phyloP scores from a whole-genome alignment of 1,284 basidiomycete species.

The Gastroboletus turbinatus region DNA sequence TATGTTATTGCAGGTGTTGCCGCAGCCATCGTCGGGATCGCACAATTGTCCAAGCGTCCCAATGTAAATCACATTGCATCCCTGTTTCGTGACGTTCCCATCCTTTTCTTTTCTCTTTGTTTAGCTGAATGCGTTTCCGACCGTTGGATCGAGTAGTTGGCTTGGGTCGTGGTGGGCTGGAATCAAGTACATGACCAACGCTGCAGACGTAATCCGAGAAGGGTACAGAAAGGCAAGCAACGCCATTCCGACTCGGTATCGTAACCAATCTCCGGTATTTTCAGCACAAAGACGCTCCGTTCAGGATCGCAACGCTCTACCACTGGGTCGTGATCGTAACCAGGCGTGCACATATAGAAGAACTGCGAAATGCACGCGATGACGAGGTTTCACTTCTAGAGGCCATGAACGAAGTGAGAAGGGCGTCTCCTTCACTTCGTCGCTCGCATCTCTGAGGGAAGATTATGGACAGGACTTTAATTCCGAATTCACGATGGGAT shows the following conservation, averaged over 20 bases:
- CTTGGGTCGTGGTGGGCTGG: slow-evolving; percentile 16
- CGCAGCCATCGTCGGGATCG: neutral
- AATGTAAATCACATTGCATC: neutral
- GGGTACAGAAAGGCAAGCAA: slow-evolving; percentile 21
- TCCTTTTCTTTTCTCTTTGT: no score
- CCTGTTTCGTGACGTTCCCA: neutral
- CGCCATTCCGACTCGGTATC: no score
- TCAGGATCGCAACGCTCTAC: slow-evolving; percentile 41
- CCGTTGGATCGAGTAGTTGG: slow-evolving; percentile 16
- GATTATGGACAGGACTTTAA: slow-evolving; percentile 16
- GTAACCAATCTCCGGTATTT: neutral
- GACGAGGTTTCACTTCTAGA: slow-evolving; percentile 38
- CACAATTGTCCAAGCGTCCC: neutral
- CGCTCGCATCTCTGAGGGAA: neutral
- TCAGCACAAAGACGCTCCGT: slow-evolving; percentile 37
- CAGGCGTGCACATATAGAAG: slow-evolving; percentile 38
- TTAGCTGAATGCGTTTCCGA: slow-evolving; percentile 22
- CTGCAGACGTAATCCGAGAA: slow-evolving; percentile 11
- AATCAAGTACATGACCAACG: slow-evolving; percentile 8
- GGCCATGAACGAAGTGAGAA: slow-evolving; percentile 35
- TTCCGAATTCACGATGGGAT: slow-evolving; percentile 29
- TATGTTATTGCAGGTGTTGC: neutral
- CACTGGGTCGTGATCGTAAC: slow-evolving; percentile 43
- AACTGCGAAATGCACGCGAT: slow-evolving; percentile 40
- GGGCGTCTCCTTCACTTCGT: no score